Percentiles rank a stretch among this genome's conserved stretches.
Conservation (phyloP, 73 alveolate genomes). For the Tetrahymena malaccensis region DNA sequence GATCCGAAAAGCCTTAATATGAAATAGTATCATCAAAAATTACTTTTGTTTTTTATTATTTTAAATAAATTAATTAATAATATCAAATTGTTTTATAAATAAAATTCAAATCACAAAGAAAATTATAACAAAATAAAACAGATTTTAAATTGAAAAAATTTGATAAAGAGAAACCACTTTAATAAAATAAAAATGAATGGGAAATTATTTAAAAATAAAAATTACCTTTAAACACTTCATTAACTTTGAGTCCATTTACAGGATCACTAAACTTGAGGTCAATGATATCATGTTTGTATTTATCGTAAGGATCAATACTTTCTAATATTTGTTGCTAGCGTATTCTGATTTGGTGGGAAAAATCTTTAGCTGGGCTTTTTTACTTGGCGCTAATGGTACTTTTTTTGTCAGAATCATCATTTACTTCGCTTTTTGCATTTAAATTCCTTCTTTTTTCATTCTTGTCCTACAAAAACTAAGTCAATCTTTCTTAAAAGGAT, state of each 20-base stretch:
- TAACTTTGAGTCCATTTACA: neutral
- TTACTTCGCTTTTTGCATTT: neutral
- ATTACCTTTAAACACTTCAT: neutral
- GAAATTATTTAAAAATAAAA: neutral
- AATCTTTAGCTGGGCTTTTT: neutral
- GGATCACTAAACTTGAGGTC: neutral
- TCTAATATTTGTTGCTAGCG: neutral
- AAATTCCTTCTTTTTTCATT: neutral
- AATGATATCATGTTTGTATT: neutral
- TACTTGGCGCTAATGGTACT: neutral
- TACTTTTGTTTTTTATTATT: neutral
- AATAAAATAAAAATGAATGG: no score
- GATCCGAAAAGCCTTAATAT: neutral
- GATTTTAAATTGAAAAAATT: no score
- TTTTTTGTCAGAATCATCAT: neutral
- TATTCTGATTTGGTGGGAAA: neutral
- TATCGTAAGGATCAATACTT: neutral
- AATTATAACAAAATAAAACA: no score
- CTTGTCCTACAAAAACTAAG: neutral
- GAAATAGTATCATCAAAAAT: neutral
- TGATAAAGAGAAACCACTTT: no score
- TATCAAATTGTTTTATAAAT: no score
- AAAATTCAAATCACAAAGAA: no score
- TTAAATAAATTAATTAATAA: no score
- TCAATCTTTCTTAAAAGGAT: neutral